phyloP scores from a whole-genome alignment of 345 rosid genomes.

The Excoecaria cochinchinensis region DNA sequence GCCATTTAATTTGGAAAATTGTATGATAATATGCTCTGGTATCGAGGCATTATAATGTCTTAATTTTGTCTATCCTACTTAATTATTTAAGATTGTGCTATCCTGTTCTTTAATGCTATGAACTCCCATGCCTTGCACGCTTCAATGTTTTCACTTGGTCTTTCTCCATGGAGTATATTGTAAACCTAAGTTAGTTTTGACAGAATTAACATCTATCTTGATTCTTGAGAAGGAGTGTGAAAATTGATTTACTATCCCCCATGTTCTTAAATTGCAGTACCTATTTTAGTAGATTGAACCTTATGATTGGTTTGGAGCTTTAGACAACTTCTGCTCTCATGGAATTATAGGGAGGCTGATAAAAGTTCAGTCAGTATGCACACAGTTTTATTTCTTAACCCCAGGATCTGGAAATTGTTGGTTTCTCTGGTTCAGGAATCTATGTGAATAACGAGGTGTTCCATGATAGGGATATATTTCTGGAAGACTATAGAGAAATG shows the following conservation, averaged over 20 bases:
- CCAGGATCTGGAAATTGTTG: slow-evolving; percentile 28
- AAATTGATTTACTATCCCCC: neutral
- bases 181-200: neutral
- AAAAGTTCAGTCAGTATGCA: neutral
- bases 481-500: slow-evolving; percentile 51
- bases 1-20: neutral
- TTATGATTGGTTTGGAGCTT: neutral
- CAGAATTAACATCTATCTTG: neutral
- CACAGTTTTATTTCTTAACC: slow-evolving; percentile 9
- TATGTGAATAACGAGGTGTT: slow-evolving; percentile 35
- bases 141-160: neutral
- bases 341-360: neutral
- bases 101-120: neutral
- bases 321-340: neutral
- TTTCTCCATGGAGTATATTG: neutral
- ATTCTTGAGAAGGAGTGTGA: neutral
- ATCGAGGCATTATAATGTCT: neutral
- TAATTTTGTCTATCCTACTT: neutral
- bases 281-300: neutral
- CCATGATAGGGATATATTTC: slow-evolving; percentile 49
- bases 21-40: neutral
- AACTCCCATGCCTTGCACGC: neutral
- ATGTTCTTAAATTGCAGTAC: neutral
- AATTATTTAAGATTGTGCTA: neutral
- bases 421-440: slow-evolving; percentile 46